Evolutionary conservation across 768 basidiomycete genomes (phyloP).

Genomic region (Mycena vitilis): DNA sequence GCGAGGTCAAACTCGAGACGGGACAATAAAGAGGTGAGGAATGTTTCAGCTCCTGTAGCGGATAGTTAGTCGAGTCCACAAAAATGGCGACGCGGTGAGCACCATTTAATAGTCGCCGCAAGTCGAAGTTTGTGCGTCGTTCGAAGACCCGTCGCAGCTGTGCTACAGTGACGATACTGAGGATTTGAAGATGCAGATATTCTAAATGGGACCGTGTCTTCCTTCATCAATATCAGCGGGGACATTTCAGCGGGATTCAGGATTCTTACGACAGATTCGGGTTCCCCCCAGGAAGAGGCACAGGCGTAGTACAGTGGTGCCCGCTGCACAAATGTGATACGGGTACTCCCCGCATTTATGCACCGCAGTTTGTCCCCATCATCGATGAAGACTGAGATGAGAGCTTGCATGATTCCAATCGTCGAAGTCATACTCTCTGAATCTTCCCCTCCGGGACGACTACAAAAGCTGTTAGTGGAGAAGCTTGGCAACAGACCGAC

Average conservation of each 20-base stretch:
- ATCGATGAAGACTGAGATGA: conserved; percentile 95
- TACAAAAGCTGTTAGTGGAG: conserved; percentile 37
- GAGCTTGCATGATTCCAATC: conserved; percentile 94
- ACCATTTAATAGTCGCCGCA: conserved; percentile 81
- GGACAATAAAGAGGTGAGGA: conserved; percentile 77
- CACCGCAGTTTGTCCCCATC: conserved; percentile 88
- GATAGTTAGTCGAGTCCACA: conserved; percentile 5
- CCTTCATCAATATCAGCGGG: conserved; percentile 61
- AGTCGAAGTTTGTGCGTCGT: conserved; percentile 90
- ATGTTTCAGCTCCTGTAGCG: conserved; percentile 80
- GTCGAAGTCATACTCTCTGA: conserved; percentile 78
- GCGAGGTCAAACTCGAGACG: conserved; percentile 84
- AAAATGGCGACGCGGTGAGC: not conserved
- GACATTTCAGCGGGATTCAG: conserved; percentile 8
- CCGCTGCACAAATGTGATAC: conserved; percentile 89
- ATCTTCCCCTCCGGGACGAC: conserved; percentile 66
- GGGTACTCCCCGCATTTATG: conserved; percentile 84
- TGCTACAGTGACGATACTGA: conserved; percentile 88
- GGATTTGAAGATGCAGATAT: conserved; percentile 92
- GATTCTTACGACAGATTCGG: conserved; percentile 88
- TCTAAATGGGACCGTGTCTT: conserved; percentile 96
- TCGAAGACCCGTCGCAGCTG: conserved; percentile 91
- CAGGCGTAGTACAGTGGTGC: conserved; percentile 93
- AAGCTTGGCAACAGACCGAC: conserved; percentile 21
- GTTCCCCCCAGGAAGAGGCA: conserved; percentile 93